A percentile compares a stretch with the other conserved stretches of the same genome.
These are phyloP conservation scores for Mytilinidion resinicola DNA, from an alignment of 495 filamentous ascomycete genomes.

Conservation along the genomic window DNA sequence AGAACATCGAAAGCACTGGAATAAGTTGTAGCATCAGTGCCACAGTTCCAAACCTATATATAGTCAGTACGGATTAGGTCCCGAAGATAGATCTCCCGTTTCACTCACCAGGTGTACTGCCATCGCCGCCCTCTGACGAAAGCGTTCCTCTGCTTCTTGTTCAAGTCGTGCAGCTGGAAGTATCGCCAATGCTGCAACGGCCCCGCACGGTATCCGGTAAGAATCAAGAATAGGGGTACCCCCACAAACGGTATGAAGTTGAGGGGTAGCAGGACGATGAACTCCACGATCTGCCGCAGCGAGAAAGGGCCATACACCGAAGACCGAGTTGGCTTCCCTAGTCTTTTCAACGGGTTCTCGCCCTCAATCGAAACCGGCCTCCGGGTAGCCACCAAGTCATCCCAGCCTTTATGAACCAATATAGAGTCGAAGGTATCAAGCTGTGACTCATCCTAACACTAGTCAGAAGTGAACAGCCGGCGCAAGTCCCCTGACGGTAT, in stretches of 20 bases:
- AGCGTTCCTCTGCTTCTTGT: conserved; percentile 52
- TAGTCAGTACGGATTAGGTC: not conserved
- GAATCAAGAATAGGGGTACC: conserved; percentile 55
- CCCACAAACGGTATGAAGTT: conserved; percentile 61
- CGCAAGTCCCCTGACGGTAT: not conserved
- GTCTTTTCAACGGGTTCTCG: conserved; percentile 46
- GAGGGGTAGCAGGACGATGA: conserved; percentile 49
- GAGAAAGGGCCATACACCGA: conserved; percentile 59
- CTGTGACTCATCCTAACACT: conserved; percentile 51
- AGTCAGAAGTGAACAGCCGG: not conserved
- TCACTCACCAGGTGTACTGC: conserved; percentile 54
- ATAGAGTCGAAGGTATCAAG: conserved; percentile 64
- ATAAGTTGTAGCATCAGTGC: conserved; percentile 57
- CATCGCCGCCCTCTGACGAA: conserved; percentile 47
- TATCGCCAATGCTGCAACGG: conserved; percentile 65
- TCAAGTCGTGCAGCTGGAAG: conserved; percentile 52
- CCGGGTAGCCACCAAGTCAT: conserved; percentile 49
- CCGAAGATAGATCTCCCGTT: not conserved
- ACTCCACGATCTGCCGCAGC: conserved; percentile 40
- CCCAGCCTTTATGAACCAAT: conserved; percentile 52
- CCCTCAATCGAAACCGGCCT: conserved; percentile 50
- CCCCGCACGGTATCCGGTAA: conserved; percentile 59
- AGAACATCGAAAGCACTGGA: conserved; percentile 59
- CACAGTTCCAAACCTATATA: conserved; percentile 52
- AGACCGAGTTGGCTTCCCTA: conserved; percentile 53